These are phyloP conservation scores for Candida sanyaensis DNA, from an alignment of 1,139 yeast genomes.

Conservation along the genomic window DNA sequence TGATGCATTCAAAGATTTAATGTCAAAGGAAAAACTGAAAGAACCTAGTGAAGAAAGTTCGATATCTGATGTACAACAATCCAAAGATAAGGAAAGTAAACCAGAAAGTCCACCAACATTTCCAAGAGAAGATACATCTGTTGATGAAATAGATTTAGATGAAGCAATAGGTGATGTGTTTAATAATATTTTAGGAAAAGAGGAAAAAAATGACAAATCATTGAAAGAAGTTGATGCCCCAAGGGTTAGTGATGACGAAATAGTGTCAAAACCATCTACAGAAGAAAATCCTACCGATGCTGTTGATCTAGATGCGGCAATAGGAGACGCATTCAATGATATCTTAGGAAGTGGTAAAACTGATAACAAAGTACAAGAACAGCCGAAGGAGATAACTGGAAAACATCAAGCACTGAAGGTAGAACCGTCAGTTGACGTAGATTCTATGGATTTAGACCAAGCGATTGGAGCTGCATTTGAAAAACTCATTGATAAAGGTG, in stretches of 20 bases:
- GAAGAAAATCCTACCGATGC: slow-evolving; percentile 7
- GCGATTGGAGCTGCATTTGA: slow-evolving; percentile 15
- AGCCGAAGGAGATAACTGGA: not conserved
- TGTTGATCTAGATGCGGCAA: slow-evolving; percentile 19
- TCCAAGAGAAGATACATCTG: not conserved
- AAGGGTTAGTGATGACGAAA: not conserved
- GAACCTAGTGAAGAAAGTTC: too few species aligned
- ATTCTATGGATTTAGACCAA: slow-evolving; percentile 17
- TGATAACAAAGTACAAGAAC: too few species aligned
- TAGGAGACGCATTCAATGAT: slow-evolving; percentile 22
- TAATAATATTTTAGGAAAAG: slow-evolving; percentile 4
- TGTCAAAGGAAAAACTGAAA: slow-evolving; percentile 4
- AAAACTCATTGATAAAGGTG: slow-evolving; percentile 4
- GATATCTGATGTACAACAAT: too few species aligned
- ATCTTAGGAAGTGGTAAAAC: not conserved
- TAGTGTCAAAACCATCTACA: slow-evolving; percentile 3
- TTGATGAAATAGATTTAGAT: slow-evolving; percentile 15
- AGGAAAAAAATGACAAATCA: not conserved
- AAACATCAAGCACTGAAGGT: not conserved
- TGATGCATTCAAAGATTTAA: slow-evolving; percentile 16
- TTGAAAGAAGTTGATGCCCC: not conserved
- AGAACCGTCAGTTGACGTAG: not conserved
- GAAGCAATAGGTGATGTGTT: slow-evolving; percentile 14
- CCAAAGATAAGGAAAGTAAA: not conserved
- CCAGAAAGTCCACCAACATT: not conserved